Evolutionary conservation across 768 basidiomycete species (phyloP), one percentile per base, ranked within the genome.

Genomic region (Suillus lakei): DNA sequence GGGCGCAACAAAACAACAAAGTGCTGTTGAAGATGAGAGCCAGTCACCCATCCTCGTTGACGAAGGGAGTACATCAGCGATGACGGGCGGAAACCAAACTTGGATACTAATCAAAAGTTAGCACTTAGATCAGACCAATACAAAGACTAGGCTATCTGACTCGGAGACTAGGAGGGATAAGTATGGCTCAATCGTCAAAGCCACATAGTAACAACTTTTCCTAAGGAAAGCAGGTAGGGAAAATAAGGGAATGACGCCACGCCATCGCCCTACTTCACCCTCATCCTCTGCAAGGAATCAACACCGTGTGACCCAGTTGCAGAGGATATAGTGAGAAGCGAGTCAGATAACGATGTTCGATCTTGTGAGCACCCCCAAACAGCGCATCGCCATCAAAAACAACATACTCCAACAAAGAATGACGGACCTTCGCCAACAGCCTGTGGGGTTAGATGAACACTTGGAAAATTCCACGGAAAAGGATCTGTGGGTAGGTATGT

Each of bases 301-400:
- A 89, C 86, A 80, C 85, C 82, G 72, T 70, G 56, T 73, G 83
- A 87, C 83, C 83, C 81, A 81, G 79, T 78, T 69, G 69, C 71
- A 67, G 65, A 77, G 66, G 68, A 71, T 64, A 66, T 67, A 69
- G 67, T 62, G 73, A 76, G 36, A 73, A 76, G 73, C 77, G 77
- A 79, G 71, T 78, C 74, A 70, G 78, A 72, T 71, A 69, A 65
- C 72, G 66, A 69, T 69, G 73, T 78, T 83, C 69, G 66, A 58
- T 85, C 82, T 85, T n/a, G 84, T 85, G 84, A 84, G 82, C 84
- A 68, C 69, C 81, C 79, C 71, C 15, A 8, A 67, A 76, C 72
- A 78, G 82, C 81, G 75, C 86, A 88, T 90, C 88, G 89, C 90
- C 91, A 90, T 89, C 85, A 77, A 82, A 89, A 89, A 82, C n/a